These are phyloP conservation scores for Cercospora nicotianae DNA, from an alignment of 2,329 filamentous ascomycete species.

Conservation along the genomic window DNA sequence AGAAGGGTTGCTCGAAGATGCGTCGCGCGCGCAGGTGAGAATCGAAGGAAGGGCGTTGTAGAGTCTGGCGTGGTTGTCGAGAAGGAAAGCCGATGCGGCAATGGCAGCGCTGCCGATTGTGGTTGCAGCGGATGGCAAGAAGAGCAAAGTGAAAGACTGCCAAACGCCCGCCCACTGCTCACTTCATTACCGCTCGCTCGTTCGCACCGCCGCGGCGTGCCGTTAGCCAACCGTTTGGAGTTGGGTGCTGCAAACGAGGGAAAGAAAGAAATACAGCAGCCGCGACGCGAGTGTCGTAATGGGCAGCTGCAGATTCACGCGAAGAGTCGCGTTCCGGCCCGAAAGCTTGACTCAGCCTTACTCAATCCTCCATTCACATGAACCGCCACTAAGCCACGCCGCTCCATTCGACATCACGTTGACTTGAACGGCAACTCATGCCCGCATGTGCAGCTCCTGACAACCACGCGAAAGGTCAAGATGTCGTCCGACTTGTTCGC, in stretches of 20 bases:
- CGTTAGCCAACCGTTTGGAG: background rate
- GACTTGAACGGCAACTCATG: background rate
- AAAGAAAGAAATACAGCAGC: background rate
- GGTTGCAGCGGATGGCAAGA: background rate
- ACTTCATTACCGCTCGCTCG: background rate
- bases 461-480: background rate
- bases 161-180: background rate
- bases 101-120: background rate
- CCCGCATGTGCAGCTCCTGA: background rate
- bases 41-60: background rate
- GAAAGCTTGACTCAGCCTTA: background rate
- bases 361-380: background rate
- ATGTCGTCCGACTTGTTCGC: constrained; percentile 59
- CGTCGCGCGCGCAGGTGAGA: background rate
- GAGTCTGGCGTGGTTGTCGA: background rate
- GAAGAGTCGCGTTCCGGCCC: background rate
- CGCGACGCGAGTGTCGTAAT: background rate
- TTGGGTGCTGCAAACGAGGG: background rate
- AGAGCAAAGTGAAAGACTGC: background rate
- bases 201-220: background rate
- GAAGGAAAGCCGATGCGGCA: background rate
- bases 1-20: background rate
- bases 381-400: background rate
- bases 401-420: background rate
- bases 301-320: background rate